Percentiles rank a stretch among this genome's conserved stretches.
These are phyloP conservation scores for Albophoma yamanashiensis DNA, from an alignment of 2,329 filamentous ascomycete species.

Conservation along the genomic window DNA sequence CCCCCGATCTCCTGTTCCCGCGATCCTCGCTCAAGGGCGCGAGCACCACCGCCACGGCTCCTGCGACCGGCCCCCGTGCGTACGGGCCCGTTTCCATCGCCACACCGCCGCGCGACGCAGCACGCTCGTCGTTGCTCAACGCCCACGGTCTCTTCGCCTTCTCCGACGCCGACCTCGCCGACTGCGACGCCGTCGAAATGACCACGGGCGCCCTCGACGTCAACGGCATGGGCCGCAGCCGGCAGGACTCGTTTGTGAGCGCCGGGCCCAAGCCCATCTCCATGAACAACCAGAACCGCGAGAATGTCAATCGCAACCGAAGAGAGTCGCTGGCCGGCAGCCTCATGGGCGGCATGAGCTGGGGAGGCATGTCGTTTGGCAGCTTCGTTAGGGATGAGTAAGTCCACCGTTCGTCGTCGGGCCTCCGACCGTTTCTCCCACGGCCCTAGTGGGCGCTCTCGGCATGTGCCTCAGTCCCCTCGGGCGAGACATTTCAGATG, in stretches of 20 bases:
- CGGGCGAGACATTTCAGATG: slow-evolving; percentile 1
- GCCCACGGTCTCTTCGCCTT: slow-evolving; percentile 13
- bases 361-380: slow-evolving; percentile 90
- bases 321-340: slow-evolving; percentile 55
- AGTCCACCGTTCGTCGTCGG: slow-evolving; percentile 28
- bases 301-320: slow-evolving; percentile 44
- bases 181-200: slow-evolving; percentile 35
- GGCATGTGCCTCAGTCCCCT: background rate
- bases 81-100: slow-evolving; percentile 26
- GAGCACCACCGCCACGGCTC: slow-evolving; percentile 5
- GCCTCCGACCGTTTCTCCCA: slow-evolving; percentile 6
- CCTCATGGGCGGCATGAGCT: slow-evolving; percentile 79
- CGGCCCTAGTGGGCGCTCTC: background rate
- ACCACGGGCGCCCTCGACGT: slow-evolving; percentile 50
- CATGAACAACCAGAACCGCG: slow-evolving; percentile 53
- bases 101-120: slow-evolving; percentile 11
- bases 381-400: slow-evolving; percentile 98
- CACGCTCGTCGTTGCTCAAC: slow-evolving; percentile 12
- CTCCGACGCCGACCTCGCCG: slow-evolving; percentile 14
- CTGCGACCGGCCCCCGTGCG: slow-evolving; percentile 11
- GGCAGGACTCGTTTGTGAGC: slow-evolving; percentile 57
- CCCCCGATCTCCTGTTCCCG: slow-evolving; percentile 13
- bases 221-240: slow-evolving; percentile 42
- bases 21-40: slow-evolving; percentile 4
- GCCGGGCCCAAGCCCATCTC: slow-evolving; percentile 56